Evolutionary conservation across 495 filamentous ascomycete genomes (phyloP), one percentile per base, ranked within the genome.

Genomic region (Pyrenula aspistea): DNA sequence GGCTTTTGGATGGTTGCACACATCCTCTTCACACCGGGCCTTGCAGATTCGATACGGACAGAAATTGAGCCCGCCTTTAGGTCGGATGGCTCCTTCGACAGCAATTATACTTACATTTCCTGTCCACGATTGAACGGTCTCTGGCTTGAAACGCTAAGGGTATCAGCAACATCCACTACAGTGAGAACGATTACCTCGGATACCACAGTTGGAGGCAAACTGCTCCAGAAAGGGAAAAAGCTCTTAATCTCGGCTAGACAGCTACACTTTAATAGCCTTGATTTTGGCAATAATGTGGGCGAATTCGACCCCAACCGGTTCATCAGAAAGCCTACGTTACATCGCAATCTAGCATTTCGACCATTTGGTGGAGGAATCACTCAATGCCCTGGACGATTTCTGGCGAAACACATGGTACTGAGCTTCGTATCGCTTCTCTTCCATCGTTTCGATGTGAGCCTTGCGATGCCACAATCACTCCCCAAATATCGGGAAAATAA

Each of bases 361-460:
- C 74, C 75, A 0, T 78, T 68, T 55, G 73, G 72, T 0, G 74
- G 72, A 3, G 73, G 72, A 2, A 54, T 54, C 10, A 65, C 65
- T 11, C 68, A 68, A 19, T 77, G 74, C 53, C 71, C 73, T 1
- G 74, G 74, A 0, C 63, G 74, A 4, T 70, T 69, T 56, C 53
- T 76, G 19, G 73, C 73, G 2, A 70, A 67, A 59, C 61, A 67
- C 51, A 68, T 70, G 56, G 63, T 74, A 25, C 56, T 71, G 58
- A 56, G 60, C 3, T 67, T 68, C 23, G 60, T 75, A 2, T 72
- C 72, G 4, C 52, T 68, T 12, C 25, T 66, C 53, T 24, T 52
- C 19, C 50, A 52, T 52, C 50, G 50, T 42, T 42, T 42, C 31
- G 15, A 42, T 42, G 31, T 42, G 31, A 42, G 15, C 15, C 31